phyloP scores from a whole-genome alignment of 805 yeast genomes.

The Barnettozyma botsteinii region DNA sequence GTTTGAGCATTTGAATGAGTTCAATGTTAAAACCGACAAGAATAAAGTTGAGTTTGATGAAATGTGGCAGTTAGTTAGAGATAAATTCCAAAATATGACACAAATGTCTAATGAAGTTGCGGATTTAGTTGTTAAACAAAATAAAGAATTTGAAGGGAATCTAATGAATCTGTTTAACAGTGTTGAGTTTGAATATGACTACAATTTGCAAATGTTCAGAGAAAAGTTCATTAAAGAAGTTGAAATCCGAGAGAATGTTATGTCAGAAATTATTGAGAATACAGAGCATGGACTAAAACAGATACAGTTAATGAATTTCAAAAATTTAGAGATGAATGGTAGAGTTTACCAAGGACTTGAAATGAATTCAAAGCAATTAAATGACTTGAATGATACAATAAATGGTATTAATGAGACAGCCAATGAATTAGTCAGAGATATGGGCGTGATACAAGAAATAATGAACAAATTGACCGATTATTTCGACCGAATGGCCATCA shows the following conservation, averaged over 20 bases:
- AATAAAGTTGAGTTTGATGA: constrained; percentile 10
- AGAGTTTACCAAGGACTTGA: not conserved
- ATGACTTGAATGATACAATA: not conserved
- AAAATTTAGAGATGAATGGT: not conserved
- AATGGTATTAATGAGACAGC: not conserved
- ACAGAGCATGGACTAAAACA: not conserved
- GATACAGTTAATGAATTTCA: not conserved
- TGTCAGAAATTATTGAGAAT: not conserved
- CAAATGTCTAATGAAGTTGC: constrained; percentile 15
- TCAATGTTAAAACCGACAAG: constrained; percentile 5
- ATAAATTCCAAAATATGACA: constrained; percentile 13
- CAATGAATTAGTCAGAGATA: too few relatives aligned
- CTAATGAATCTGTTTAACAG: constrained; percentile 11
- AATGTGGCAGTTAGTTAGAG: constrained; percentile 12
- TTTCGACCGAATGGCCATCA: too few relatives aligned
- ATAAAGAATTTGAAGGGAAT: constrained; percentile 9
- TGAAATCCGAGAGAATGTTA: constrained; percentile 9
- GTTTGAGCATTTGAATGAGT: constrained; percentile 13
- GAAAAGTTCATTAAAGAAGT: constrained; percentile 13
- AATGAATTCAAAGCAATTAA: not conserved
- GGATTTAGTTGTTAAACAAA: constrained; percentile 10
- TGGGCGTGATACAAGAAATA: too few relatives aligned
- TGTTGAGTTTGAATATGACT: constrained; percentile 7
- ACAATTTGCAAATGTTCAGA: constrained; percentile 9
- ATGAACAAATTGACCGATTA: too few relatives aligned